Evolutionary conservation across 2,329 filamentous ascomycete genomes (phyloP).

Genomic region (Blastomyces silverae): DNA sequence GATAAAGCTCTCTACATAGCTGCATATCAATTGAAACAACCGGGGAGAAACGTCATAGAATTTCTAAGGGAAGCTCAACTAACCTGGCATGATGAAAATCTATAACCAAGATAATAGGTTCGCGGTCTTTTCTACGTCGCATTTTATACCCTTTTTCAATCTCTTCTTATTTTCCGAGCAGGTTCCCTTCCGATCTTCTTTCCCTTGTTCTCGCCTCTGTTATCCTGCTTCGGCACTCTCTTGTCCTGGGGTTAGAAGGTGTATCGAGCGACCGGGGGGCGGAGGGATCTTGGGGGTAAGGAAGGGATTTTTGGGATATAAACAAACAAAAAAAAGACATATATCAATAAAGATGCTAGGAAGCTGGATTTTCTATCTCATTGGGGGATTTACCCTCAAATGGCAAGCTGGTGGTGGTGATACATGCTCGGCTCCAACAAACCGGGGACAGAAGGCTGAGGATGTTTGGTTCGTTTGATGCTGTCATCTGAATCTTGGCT

Average conservation of each 20-base stretch:
- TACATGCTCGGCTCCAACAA: not conserved
- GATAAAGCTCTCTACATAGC: not conserved
- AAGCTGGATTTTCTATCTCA: not conserved
- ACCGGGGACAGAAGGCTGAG: too few relatives aligned
- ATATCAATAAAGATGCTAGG: not conserved
- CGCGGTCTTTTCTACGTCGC: constrained; percentile 23
- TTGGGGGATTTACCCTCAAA: not conserved
- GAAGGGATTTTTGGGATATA: not conserved
- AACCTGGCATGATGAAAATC: constrained; percentile 71
- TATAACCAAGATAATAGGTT: constrained; percentile 68
- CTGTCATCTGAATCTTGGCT: not conserved
- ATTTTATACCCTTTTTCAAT: not conserved
- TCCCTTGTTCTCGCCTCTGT: not conserved
- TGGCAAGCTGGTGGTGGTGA: not conserved
- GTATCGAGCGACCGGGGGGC: not conserved
- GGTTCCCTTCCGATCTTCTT: not conserved
- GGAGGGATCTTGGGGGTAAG: not conserved
- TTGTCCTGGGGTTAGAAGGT: not conserved
- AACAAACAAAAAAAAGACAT: not conserved
- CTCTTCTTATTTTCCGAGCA: not conserved
- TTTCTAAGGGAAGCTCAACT: constrained; percentile 23
- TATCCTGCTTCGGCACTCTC: not conserved
- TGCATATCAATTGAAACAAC: not conserved
- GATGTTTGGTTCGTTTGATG: not conserved
- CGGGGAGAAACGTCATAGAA: not conserved